Evolutionary conservation across 2,329 filamentous ascomycete genomes (phyloP).

Genomic region (Neonectria neomacrospora): DNA sequence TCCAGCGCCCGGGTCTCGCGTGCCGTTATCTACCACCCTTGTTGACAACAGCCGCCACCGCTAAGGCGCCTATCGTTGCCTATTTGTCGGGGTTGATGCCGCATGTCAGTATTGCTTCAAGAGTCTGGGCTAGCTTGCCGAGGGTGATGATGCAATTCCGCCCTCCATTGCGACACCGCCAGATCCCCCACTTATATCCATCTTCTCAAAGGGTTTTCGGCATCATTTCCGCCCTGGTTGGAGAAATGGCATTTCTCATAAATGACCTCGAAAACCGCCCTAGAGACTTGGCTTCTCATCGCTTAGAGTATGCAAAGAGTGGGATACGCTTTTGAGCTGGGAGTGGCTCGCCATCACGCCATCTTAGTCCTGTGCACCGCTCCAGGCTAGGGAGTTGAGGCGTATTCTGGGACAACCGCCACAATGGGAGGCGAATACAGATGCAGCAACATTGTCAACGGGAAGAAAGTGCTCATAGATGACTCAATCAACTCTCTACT

Average conservation of each 20-base stretch:
- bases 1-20: neutral
- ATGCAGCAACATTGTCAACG: too few relatives aligned
- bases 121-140: neutral
- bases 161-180: neutral
- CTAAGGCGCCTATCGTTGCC: neutral
- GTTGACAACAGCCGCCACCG: neutral
- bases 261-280: neutral
- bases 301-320: neutral
- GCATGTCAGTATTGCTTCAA: neutral
- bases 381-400: neutral
- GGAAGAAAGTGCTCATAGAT: neutral
- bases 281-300: neutral
- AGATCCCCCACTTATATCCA: neutral
- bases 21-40: neutral
- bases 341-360: neutral
- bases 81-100: neutral
- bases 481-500: neutral
- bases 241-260: neutral
- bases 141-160: conserved; percentile 18
- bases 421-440: too few relatives aligned
- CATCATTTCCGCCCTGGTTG: neutral
- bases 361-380: neutral
- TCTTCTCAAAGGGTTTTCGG: neutral
- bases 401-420: neutral
- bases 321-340: neutral